Conservation (phyloP, 176 grass and related monocot species). For the Phragmites australis region DNA sequence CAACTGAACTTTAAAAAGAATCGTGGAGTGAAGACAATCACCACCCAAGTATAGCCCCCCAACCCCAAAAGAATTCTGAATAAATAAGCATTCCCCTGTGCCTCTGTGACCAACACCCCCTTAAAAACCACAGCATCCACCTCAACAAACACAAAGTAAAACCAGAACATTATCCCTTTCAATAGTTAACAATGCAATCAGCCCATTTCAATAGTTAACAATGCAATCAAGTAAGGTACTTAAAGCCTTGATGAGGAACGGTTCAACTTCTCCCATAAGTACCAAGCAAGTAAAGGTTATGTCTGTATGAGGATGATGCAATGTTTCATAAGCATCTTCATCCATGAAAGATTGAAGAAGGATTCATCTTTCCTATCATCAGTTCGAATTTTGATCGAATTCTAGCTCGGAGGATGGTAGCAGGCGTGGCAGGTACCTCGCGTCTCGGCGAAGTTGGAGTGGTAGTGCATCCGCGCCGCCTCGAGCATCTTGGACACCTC, state of each 20-base stretch:
- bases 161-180: not conserved
- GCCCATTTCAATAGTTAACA: not conserved
- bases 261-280: slow-evolving; percentile 8
- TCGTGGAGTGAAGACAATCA: slow-evolving; percentile 17
- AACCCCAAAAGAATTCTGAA: not conserved
- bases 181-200: slow-evolving; percentile 14
- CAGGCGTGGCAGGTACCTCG: slow-evolving; percentile 48
- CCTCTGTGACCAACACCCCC: slow-evolving; percentile 7
- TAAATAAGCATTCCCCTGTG: slow-evolving; percentile 5
- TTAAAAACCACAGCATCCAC: slow-evolving; percentile 22
- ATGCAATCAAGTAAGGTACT: slow-evolving; percentile 1
- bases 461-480: slow-evolving; percentile 86
- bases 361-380: not conserved
- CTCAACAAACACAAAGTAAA: slow-evolving; percentile 19
- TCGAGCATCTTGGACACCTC: slow-evolving; percentile 90
- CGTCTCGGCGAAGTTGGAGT: slow-evolving; percentile 86
- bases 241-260: slow-evolving; percentile 17
- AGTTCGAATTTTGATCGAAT: not conserved
- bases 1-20: slow-evolving; percentile 34
- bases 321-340: not conserved
- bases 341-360: not conserved
- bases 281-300: not conserved
- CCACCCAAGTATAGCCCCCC: slow-evolving; percentile 16
- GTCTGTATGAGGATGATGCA: not conserved
- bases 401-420: not conserved